phyloP scores from a whole-genome alignment of 2,329 filamentous ascomycete species.

The Pseudocercospora vitis region DNA sequence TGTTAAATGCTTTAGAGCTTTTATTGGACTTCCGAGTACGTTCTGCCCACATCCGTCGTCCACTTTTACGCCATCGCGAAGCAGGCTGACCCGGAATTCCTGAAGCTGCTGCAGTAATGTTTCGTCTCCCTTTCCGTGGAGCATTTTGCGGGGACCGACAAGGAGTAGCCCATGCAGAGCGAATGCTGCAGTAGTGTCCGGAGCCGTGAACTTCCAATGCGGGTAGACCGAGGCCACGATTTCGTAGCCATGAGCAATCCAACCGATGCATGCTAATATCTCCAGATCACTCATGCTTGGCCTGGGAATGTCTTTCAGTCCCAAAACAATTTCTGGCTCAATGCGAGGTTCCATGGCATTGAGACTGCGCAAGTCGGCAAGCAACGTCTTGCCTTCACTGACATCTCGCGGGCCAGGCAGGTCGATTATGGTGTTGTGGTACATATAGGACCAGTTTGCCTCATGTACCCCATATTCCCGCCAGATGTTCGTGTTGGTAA shows the following conservation, averaged over 20 bases:
- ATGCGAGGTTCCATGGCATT: constrained; percentile 26
- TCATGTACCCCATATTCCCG: constrained; percentile 24
- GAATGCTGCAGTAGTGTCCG: constrained; percentile 26
- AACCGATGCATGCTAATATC: constrained; percentile 23
- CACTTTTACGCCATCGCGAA: constrained; percentile 20
- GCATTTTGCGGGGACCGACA: constrained; percentile 19
- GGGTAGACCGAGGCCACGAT: constrained; percentile 25
- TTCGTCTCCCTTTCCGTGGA: constrained; percentile 13
- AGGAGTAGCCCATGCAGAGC: constrained; percentile 27
- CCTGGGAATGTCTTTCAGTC: constrained; percentile 18
- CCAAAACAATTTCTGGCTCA: constrained; percentile 27
- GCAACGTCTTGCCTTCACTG: constrained; percentile 20
- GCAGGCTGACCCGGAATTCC: constrained; percentile 23
- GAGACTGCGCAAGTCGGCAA: constrained; percentile 24
- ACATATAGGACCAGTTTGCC: constrained; percentile 26
- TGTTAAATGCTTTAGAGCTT: constrained; percentile 21
- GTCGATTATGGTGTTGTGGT: constrained; percentile 26
- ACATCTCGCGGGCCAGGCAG: constrained; percentile 20
- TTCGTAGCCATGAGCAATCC: constrained; percentile 27
- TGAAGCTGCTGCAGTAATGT: constrained; percentile 21
- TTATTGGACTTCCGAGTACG: constrained; percentile 27
- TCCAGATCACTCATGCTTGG: constrained; percentile 24
- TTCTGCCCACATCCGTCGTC: constrained; percentile 22
- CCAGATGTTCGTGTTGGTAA: constrained; percentile 25
- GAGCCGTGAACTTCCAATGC: constrained; percentile 29